Percentiles rank a stretch among this genome's conserved stretches.
Conservation (phyloP, 2,329 filamentous ascomycete species). For the Neopestalotiopsis rosae region DNA sequence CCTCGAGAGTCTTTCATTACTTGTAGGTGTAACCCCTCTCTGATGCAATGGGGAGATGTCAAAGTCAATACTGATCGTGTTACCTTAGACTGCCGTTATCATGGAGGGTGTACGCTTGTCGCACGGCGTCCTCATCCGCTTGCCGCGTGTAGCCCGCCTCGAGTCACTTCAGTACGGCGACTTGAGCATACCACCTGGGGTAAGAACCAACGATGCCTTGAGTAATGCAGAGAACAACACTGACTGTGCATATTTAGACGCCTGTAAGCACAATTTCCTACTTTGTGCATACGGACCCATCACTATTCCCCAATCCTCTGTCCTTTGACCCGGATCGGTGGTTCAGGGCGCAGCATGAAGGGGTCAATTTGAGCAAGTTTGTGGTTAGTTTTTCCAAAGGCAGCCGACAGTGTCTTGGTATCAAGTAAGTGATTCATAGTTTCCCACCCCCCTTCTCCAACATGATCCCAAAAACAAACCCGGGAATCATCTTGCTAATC, state of each 20-base stretch:
- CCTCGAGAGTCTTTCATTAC: neutral
- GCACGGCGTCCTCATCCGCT: neutral
- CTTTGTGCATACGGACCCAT: slow-evolving; percentile 7
- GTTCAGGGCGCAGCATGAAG: neutral
- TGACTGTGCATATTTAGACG: neutral
- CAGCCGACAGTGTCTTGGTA: slow-evolving; percentile 4
- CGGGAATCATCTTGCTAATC: neutral
- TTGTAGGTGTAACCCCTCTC: neutral
- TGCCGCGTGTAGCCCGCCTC: neutral
- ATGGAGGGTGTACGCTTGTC: neutral
- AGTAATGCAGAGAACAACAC: neutral
- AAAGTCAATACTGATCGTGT: neutral
- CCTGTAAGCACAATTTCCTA: slow-evolving; percentile 1
- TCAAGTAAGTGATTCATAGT: neutral
- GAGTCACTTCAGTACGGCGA: slow-evolving; percentile 5
- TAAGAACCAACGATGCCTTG: neutral
- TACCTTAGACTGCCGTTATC: neutral
- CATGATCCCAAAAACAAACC: no score
- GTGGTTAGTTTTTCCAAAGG: neutral
- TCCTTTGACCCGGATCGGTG: slow-evolving; percentile 1
- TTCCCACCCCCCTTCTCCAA: neutral
- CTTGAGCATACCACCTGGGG: neutral
- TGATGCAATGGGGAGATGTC: no score
- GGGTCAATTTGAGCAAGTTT: neutral
- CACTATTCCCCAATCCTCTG: neutral